Conservation (phyloP, 2,329 filamentous ascomycete species). For the Colletotrichum incanum region DNA sequence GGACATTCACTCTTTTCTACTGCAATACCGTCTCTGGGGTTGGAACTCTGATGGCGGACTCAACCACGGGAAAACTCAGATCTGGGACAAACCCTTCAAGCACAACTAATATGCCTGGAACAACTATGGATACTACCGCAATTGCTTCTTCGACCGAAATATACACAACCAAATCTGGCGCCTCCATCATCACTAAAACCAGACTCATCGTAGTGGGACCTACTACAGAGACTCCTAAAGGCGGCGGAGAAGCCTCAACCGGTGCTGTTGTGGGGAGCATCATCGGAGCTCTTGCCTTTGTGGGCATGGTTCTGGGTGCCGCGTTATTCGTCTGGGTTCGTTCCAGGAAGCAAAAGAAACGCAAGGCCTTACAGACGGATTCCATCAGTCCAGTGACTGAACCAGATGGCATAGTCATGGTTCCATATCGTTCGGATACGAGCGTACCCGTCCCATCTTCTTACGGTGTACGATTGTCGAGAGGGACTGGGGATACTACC, state of each 20-base stretch:
- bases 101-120: background rate
- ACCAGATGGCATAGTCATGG: background rate
- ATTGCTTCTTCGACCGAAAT: too few species aligned
- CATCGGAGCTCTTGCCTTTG: constrained; percentile 26
- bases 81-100: background rate
- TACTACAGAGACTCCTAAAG: background rate
- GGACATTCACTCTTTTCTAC: constrained; percentile 13
- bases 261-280: constrained; percentile 14
- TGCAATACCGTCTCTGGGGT: background rate
- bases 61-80: background rate
- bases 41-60: background rate
- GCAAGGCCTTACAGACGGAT: background rate
- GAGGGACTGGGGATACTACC: background rate
- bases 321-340: constrained; percentile 6
- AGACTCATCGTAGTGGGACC: background rate
- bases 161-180: background rate
- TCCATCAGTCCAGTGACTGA: background rate
- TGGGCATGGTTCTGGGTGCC: constrained; percentile 3
- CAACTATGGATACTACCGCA: background rate
- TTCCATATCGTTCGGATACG: background rate
- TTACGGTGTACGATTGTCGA: background rate
- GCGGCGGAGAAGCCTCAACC: background rate
- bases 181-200: background rate
- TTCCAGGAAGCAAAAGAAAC: background rate
- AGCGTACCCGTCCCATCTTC: background rate